These are phyloP conservation scores for Exophiala aquamarina DNA, from an alignment of 2,329 filamentous ascomycete genomes.

Conservation along the genomic window DNA sequence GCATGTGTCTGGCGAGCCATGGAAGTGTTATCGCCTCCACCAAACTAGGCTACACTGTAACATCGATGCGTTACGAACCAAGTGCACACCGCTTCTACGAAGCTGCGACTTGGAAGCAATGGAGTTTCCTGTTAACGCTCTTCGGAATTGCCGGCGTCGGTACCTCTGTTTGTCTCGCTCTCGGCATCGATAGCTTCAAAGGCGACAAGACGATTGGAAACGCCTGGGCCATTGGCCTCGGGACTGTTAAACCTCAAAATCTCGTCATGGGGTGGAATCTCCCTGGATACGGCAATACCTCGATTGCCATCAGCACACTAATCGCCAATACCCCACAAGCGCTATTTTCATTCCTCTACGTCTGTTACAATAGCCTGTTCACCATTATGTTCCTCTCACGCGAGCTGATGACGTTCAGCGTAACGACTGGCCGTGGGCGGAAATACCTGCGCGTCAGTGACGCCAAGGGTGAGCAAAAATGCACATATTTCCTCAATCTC, in stretches of 20 bases:
- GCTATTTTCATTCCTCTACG: slow-evolving; percentile 37
- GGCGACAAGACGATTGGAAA: slow-evolving; percentile 24
- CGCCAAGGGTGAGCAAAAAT: slow-evolving; percentile 37
- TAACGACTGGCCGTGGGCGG: slow-evolving; percentile 30
- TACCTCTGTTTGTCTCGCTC: slow-evolving; percentile 14
- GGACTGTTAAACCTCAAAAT: slow-evolving; percentile 14
- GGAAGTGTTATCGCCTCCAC: slow-evolving; percentile 18
- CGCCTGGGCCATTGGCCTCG: slow-evolving; percentile 21
- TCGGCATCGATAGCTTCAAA: slow-evolving; percentile 16
- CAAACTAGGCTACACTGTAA: slow-evolving; percentile 14
- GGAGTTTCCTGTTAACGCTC: slow-evolving; percentile 19
- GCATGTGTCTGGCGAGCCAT: slow-evolving; percentile 29
- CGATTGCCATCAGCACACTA: slow-evolving; percentile 21
- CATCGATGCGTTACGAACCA: slow-evolving; percentile 20
- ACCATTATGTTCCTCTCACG: slow-evolving; percentile 48
- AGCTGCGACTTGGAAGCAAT: slow-evolving; percentile 23
- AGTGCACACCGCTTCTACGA: slow-evolving; percentile 18
- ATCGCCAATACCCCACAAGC: slow-evolving; percentile 39
- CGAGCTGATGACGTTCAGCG: slow-evolving; percentile 46
- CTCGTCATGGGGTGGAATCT: slow-evolving; percentile 21
- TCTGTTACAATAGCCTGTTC: slow-evolving; percentile 37
- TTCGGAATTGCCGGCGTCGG: slow-evolving; percentile 17
- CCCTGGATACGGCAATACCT: slow-evolving; percentile 18
- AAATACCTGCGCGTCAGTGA: slow-evolving; percentile 39
- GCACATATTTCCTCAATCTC: slow-evolving; percentile 44